Percentiles rank a stretch among this genome's conserved stretches.
phyloP scores from a whole-genome alignment of 78 protist species.

The Dictyostelium capitatum region DNA sequence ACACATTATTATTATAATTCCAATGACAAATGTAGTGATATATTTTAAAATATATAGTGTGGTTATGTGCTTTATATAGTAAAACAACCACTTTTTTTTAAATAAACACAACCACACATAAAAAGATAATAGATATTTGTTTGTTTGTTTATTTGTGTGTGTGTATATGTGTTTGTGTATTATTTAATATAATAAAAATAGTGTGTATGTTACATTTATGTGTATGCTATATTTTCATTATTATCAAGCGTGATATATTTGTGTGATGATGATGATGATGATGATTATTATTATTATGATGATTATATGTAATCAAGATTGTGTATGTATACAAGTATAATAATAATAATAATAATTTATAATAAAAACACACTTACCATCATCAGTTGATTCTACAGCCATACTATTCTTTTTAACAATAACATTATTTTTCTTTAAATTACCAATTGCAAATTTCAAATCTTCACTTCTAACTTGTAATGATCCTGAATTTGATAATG shows the following conservation, averaged over 20 bases:
- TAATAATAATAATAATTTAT: neutral
- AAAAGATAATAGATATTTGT: neutral
- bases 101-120: too few relatives aligned
- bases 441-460: constrained; percentile 35
- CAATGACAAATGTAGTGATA: too few relatives aligned
- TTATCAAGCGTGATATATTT: too few relatives aligned
- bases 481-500: neutral
- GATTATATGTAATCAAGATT: constrained; percentile 11
- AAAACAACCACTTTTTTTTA: too few relatives aligned
- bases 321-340: neutral
- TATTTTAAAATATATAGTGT: too few relatives aligned
- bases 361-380: constrained; percentile 33
- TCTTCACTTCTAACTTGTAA: constrained; percentile 46
- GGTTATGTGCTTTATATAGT: too few relatives aligned
- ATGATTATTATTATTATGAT: neutral
- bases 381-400: constrained; percentile 40
- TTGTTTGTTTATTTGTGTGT: neutral
- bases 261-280: too few relatives aligned
- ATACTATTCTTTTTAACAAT: constrained; percentile 27
- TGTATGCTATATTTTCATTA: too few relatives aligned
- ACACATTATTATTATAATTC: too few relatives aligned
- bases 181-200: neutral
- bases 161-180: neutral
- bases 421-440: constrained; percentile 29
- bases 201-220: too few relatives aligned